Evolutionary conservation across 2,329 filamentous ascomycete species (phyloP).

Genomic region (Diplodia scrobiculata): DNA sequence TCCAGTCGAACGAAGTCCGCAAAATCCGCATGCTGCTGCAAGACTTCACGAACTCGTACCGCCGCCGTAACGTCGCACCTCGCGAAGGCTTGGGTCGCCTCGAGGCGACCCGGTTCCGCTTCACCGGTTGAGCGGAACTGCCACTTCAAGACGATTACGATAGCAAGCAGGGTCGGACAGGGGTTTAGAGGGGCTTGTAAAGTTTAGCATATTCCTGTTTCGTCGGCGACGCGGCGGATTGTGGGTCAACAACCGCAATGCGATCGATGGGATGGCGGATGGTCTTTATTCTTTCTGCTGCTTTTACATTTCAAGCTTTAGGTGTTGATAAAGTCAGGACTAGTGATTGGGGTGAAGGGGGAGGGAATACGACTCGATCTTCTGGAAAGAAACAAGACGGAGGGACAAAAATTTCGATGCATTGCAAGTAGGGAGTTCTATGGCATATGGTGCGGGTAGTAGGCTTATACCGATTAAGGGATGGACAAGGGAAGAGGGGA

Average conservation of each 20-base stretch:
- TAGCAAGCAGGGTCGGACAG: constrained; percentile 14
- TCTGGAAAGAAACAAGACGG: constrained; percentile 25
- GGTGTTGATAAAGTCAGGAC: constrained; percentile 23
- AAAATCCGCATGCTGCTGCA: constrained; percentile 85
- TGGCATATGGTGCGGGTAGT: constrained; percentile 20
- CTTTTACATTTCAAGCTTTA: constrained; percentile 1
- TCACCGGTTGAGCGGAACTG: constrained; percentile 44
- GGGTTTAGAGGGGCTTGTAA: constrained; percentile 24
- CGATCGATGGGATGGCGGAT: constrained; percentile 13
- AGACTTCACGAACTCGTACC: constrained; percentile 95
- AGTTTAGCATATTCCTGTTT: constrained; percentile 25
- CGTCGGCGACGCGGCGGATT: neutral
- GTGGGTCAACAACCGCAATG: neutral
- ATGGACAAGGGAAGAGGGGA: neutral
- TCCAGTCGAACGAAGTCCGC: constrained; percentile 68
- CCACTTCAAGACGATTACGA: constrained; percentile 2
- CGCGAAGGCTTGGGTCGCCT: constrained; percentile 85
- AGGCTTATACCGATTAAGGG: constrained; percentile 27
- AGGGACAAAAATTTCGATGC: constrained; percentile 17
- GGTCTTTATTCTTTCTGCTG: neutral
- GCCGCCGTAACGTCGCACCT: constrained; percentile 91
- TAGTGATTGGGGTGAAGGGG: constrained; percentile 14
- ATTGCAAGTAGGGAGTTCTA: constrained; percentile 26
- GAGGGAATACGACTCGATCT: constrained; percentile 26
- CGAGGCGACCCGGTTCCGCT: constrained; percentile 85